A percentile compares a stretch with the other conserved stretches of the same genome.
Evolutionary conservation across 192 early-diverging fungal genomes (phyloP).

Genomic region (Coemansia sp.): DNA sequence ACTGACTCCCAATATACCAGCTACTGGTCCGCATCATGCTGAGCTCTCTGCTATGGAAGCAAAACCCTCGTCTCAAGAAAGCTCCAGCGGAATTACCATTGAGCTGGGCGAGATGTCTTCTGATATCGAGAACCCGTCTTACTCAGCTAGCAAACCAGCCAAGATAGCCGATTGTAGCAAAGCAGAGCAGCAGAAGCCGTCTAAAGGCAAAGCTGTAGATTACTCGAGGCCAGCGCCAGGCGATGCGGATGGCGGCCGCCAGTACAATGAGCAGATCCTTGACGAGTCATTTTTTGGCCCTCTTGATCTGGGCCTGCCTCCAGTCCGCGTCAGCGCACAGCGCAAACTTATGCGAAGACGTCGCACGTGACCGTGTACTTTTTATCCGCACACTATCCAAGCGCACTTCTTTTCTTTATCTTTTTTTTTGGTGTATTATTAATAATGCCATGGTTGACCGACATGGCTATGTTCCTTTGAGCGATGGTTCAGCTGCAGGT

Average conservation of each 20-base stretch:
- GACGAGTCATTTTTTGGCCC: slow-evolving; percentile 47
- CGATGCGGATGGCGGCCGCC: background rate
- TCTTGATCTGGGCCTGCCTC: slow-evolving; percentile 45
- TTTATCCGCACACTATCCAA: slow-evolving; percentile 1
- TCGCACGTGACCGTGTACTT: slow-evolving; percentile 7
- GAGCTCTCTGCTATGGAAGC: background rate
- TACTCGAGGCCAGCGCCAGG: background rate
- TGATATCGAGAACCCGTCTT: too few species aligned
- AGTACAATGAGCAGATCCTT: slow-evolving; percentile 16
- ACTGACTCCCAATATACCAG: too few species aligned
- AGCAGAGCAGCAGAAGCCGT: slow-evolving; percentile 3
- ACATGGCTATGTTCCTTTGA: slow-evolving; percentile 29
- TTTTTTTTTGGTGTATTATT: slow-evolving; percentile 9
- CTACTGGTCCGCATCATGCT: background rate
- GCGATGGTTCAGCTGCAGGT: slow-evolving; percentile 19
- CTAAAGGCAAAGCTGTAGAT: slow-evolving; percentile 39
- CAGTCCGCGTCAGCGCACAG: slow-evolving; percentile 45
- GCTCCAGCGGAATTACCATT: background rate
- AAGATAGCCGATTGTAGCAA: background rate
- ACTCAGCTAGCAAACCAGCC: too few species aligned
- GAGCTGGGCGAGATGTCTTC: background rate
- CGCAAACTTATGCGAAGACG: slow-evolving; percentile 40
- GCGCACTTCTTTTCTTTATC: background rate
- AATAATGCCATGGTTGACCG: slow-evolving; percentile 21
- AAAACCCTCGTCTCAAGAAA: background rate